phyloP scores from a whole-genome alignment of 2,329 filamentous ascomycete genomes.

The Alternaria longipes region DNA sequence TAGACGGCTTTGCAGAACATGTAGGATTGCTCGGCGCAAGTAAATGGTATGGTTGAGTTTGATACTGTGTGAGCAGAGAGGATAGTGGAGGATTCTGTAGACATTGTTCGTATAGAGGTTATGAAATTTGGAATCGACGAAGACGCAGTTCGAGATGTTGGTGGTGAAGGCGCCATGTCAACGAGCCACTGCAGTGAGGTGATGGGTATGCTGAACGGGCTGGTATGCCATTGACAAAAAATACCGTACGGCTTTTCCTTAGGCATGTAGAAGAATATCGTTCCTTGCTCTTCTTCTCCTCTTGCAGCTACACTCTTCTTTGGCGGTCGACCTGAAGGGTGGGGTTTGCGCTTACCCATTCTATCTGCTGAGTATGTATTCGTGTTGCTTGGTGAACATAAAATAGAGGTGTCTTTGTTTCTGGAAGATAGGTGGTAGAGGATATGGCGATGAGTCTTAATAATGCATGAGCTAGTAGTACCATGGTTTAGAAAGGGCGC shows the following conservation, averaged over 20 bases:
- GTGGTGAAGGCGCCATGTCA: background rate
- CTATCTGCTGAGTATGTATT: no score
- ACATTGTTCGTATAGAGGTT: background rate
- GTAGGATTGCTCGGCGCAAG: constrained; percentile 29
- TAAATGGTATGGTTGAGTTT: constrained; percentile 12
- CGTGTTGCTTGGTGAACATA: background rate
- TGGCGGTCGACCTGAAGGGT: background rate
- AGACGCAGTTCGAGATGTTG: background rate
- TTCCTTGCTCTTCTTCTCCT: background rate
- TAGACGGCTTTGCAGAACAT: constrained; percentile 31
- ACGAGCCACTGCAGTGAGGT: constrained; percentile 17
- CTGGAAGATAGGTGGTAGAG: background rate
- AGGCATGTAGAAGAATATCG: constrained; percentile 31
- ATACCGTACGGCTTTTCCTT: constrained; percentile 56
- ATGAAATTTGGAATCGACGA: background rate
- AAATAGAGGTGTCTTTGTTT: no score
- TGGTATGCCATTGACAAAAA: constrained; percentile 65
- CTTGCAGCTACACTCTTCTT: background rate
- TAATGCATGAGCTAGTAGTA: background rate
- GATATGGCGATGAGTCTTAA: background rate
- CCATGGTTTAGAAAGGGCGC: background rate
- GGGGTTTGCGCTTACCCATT: background rate
- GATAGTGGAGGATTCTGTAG: background rate
- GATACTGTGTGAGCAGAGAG: background rate
- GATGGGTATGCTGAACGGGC: constrained; percentile 55